Conservation (phyloP, 148 eudicot species). For the Euryodendron excelsum region DNA sequence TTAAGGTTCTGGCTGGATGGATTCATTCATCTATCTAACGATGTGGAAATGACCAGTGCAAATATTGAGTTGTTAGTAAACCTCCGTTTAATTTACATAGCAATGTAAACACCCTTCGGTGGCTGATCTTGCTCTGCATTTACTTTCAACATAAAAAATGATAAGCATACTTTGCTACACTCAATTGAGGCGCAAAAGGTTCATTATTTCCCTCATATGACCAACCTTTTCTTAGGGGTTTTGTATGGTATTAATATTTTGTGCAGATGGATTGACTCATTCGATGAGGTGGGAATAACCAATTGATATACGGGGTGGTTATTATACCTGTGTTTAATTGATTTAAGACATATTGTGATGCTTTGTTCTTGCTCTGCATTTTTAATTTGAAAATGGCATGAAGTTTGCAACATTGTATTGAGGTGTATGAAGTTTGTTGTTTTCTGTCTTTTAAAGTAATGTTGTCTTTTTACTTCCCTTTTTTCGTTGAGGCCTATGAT, state of each 20-base stretch:
- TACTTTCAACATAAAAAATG: neutral
- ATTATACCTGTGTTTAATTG: neutral
- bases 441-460: neutral
- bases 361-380: neutral
- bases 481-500: conserved; percentile 7
- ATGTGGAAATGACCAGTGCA: neutral
- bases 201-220: neutral
- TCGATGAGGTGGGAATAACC: neutral
- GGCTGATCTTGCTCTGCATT: neutral
- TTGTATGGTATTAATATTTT: neutral
- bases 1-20: neutral
- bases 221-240: neutral
- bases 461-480: neutral
- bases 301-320: neutral
- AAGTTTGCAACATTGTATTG: neutral
- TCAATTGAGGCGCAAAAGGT: neutral
- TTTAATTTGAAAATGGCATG: neutral
- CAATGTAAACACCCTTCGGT: neutral
- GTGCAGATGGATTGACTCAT: neutral
- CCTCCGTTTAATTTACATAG: neutral
- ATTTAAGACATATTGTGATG: neutral
- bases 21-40: neutral
- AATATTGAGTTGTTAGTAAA: neutral
- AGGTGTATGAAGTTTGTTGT: neutral
- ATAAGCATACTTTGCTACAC: neutral